Base-by-base conservation (phyloP, 805 yeast genomes). In the Myxozyma nipponensis region DNA sequence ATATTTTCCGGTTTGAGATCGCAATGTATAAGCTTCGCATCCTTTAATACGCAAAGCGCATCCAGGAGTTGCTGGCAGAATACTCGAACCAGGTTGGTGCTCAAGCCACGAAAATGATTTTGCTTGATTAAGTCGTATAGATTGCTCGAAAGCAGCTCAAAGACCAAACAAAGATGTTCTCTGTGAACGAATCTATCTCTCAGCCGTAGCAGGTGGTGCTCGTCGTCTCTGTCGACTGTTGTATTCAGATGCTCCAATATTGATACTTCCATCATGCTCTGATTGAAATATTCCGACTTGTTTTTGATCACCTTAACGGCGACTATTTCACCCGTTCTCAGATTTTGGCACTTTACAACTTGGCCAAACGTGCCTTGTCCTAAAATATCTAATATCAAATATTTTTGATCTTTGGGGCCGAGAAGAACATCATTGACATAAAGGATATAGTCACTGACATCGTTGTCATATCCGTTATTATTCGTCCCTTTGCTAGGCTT, bases 331-430 rank as follows among this genome's bases (percentile, higher is more conserved):
- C 88, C 93, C 41, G 89, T 86, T 36, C 77, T 66, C 63, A 84
- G 71, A 63, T 78, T 78, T 66, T 87, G 95, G 69, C 97, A 91
- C 69, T 91, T 93, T 38, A 90, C 95, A 42, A 93, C 99, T 70
- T 93, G 98, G 7, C 98, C 98, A 74, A 93, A 93, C 1, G 98
- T 90, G 2, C 99, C 99, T 55, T 90, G 91, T 0, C 99, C 99
- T 38, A 93, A 69, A 15, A 93, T 75, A 67, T 91, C 98, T 50
- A 93, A 71, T 3, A 93, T 96, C 62, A 93, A 75, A 65, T 57
- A 56, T 48, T 53, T 49, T 47, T 90, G 75, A 51, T 87, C 90
- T 58, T 86, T 93, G 60, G 84, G 87, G 2, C 80, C 75, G 3
- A 98, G 98, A 37, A 93, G 71, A 22, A 93, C 82, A 66, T 95